Evolutionary conservation across 768 basidiomycete genomes (phyloP).

Genomic region (Tephrocybe rancida): DNA sequence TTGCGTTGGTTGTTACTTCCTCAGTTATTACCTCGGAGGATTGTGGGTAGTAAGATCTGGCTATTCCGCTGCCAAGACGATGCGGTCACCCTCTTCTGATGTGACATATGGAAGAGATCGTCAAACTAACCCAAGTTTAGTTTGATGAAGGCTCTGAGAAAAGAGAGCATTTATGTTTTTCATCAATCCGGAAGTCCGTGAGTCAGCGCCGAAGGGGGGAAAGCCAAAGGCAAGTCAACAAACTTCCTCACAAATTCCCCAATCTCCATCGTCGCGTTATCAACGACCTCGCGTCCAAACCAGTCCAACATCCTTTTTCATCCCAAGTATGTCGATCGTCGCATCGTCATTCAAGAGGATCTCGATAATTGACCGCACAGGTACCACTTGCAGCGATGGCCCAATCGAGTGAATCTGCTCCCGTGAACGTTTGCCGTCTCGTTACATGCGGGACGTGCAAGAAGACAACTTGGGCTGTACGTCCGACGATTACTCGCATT

Average conservation of each 20-base stretch:
- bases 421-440: constrained; percentile 54
- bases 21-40: no score
- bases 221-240: background rate
- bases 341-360: background rate
- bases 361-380: background rate
- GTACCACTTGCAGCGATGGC: constrained; percentile 8
- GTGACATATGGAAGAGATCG: no score
- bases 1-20: no score
- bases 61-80: no score
- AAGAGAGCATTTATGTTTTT: background rate
- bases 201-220: background rate
- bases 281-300: background rate
- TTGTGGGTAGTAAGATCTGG: no score
- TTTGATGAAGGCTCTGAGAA: background rate
- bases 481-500: constrained; percentile 20
- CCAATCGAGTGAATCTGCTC: constrained; percentile 23
- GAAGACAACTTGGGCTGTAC: constrained; percentile 74
- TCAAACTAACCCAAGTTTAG: background rate
- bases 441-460: constrained; percentile 64
- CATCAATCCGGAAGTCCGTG: background rate
- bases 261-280: background rate
- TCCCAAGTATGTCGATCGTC: background rate
- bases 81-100: no score
- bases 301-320: no score
- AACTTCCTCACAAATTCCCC: background rate